Base-by-base conservation (phyloP, 2,329 filamentous ascomycete genomes). In the Fonsecaea pugnacius region DNA sequence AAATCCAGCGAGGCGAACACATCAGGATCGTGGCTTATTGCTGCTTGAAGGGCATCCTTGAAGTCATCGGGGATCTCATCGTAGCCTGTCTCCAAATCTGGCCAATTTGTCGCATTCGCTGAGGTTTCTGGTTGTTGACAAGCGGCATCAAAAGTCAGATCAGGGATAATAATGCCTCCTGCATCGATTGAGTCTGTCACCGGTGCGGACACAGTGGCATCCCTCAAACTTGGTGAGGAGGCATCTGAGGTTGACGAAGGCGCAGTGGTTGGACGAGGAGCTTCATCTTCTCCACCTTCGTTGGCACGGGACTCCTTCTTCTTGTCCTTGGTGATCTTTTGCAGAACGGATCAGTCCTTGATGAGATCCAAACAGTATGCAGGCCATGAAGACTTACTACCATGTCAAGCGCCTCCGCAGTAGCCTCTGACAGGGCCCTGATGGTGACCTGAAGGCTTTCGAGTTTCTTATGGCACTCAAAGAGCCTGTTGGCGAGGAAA, bases 381-480 rank as follows among this genome's bases (percentile, higher is more conserved):
- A 30, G 36, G 46, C 14, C 6, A 36, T 32, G 10, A n/a, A 38
- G 5, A 60, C 58, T 60, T 56, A 60, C 51, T 16, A 55, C 62
- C 52, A 64, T 64, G 12, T 56, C 62, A 33, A 65, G 58, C 6
- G 63, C 58, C 27, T 57, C 38, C 35, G 63, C 63, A 24, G 35
- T 59, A 8, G 63, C 14, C 30, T 63, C 56, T 12, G 54, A 43
- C 21, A 66, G 35, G 16, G 46, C 60, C 46, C 60, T 58, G 14
- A 66, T 59, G 10, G 60, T 55, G 24, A 63, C 60, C 50, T 66
- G 60, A 16, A 63, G 48, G 43, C 63, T 66, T n/a, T 46, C 40
- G 4, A 66, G 46, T 50, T 63, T 66, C 36, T 59, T 63, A 9
- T 63, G 60, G 24, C 63, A 66, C 21, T 63, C 60, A 33, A 63